Evolutionary conservation across 2,329 filamentous ascomycete genomes (phyloP), one percentile per base, ranked within the genome.

Genomic region (Plenodomus biglobosus): DNA sequence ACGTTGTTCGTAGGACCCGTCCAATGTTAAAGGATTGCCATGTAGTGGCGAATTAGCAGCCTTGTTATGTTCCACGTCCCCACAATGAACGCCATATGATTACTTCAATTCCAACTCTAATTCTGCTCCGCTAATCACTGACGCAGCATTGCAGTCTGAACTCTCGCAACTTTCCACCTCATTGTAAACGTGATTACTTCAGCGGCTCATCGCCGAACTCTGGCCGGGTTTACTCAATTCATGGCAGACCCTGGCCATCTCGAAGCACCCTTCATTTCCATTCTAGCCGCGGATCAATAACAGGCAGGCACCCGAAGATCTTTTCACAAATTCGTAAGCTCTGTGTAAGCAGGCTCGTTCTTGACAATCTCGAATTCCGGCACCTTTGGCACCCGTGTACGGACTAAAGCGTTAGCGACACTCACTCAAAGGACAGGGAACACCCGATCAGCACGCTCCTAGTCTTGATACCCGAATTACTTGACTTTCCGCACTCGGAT

Each of bases 31-130:
- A 60, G 48, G 54, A 6, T 5, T 24, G 6, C 22, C 11, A 56
- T 56, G 59, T 53, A 44, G 64, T 66, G 62, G 64, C 65, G 48
- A 66, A 44, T n/a, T n/a, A n/a, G 44, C 48, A 43, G 50, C 59
- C 58, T 53, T 58, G 61, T 37, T 45, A 44, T 41, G 42, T 50
- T 46, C 52, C 52, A 54, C 62, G 59, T 58, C 53, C 61, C 57
- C 58, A 50, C 50, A 55, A 56, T 32, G 41, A 42, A 42, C 55
- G 47, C 58, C 55, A 55, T 54, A 45, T 48, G 22, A 38, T 47
- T 53, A 48, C 6, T 24, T 5, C 22, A 32, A 11, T 44, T 45
- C n/a, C n/a, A n/a, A 46, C 46, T 53, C 46, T 52, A 53, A 45
- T 61, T n/a, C 61, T 52, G 59, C 55, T 53, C 48, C 53, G 59